These are phyloP conservation scores for Stenocarpella maydis DNA, from an alignment of 2,329 filamentous ascomycete genomes.

Conservation along the genomic window DNA sequence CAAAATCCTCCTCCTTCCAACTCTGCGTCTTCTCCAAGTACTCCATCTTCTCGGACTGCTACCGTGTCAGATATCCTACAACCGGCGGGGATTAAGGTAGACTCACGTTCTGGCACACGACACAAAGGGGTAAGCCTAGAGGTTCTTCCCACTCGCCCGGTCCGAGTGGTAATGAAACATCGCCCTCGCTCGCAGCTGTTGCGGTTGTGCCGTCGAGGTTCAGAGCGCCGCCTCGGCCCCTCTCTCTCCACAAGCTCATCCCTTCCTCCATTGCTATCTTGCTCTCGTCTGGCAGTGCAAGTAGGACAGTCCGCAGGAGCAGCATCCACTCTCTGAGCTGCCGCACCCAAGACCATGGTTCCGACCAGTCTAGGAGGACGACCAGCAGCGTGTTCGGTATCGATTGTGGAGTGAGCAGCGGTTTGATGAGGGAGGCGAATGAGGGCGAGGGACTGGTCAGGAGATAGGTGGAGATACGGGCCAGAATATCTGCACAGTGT, in stretches of 20 bases:
- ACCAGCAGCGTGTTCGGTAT: conserved; percentile 89
- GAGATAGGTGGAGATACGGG: conserved; percentile 87
- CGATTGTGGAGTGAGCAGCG: conserved; percentile 83
- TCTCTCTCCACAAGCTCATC: conserved; percentile 81
- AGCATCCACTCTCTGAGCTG: conserved; percentile 91
- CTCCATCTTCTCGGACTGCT: conserved; percentile 86
- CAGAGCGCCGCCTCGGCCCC: conserved; percentile 70
- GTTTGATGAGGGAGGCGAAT: conserved; percentile 83
- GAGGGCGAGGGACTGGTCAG: conserved; percentile 84
- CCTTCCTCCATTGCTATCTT: conserved; percentile 88
- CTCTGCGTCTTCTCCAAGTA: conserved; percentile 85
- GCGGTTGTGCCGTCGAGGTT: conserved; percentile 69
- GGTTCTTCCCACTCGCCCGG: conserved; percentile 94
- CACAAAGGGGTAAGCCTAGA: conserved; percentile 84
- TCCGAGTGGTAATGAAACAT: conserved; percentile 78
- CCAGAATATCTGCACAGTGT: conserved; percentile 76
- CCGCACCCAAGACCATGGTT: conserved; percentile 91
- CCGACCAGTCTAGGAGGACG: conserved; percentile 93
- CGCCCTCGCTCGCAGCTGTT: conserved; percentile 67
- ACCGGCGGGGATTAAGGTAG: too few relatives aligned
- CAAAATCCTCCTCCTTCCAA: conserved; percentile 97
- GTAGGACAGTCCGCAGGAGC: conserved; percentile 78
- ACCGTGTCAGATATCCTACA: conserved; percentile 37
- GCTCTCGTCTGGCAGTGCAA: conserved; percentile 76
- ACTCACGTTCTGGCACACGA: conserved; percentile 93